These are phyloP conservation scores for Juglanconis sp. DNA, from an alignment of 2,329 filamentous ascomycete genomes.

Conservation along the genomic window DNA sequence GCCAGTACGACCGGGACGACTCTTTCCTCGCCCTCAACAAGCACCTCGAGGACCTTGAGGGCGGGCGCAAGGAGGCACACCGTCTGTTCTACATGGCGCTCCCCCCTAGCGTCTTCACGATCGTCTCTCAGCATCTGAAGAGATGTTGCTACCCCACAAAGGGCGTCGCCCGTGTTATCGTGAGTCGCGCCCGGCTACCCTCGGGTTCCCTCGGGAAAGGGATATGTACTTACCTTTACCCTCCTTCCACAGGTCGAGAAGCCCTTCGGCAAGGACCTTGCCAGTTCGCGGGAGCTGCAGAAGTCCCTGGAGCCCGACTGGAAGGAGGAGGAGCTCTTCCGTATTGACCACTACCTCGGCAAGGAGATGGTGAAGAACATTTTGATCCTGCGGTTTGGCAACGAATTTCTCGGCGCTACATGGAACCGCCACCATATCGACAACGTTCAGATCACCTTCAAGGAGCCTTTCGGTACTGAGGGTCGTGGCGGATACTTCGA, in stretches of 20 bases:
- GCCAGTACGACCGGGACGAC: slow-evolving; percentile 96
- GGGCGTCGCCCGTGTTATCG: slow-evolving; percentile 91
- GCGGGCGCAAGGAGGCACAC: slow-evolving; percentile 77
- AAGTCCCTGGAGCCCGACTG: slow-evolving; percentile 94
- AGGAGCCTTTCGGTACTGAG: slow-evolving; percentile 98
- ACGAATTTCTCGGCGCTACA: slow-evolving; percentile 96
- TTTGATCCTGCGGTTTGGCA: slow-evolving; percentile 93
- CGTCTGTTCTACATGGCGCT: slow-evolving; percentile 99
- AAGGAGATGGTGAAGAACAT: slow-evolving; percentile 99
- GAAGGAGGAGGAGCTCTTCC: slow-evolving; percentile 98
- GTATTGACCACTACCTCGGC: slow-evolving; percentile 98
- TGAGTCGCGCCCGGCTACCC: slow-evolving; percentile 42
- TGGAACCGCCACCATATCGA: slow-evolving; percentile 99
- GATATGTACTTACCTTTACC: slow-evolving; percentile 4
- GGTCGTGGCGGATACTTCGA: slow-evolving; percentile 98
- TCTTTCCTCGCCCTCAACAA: slow-evolving; percentile 83
- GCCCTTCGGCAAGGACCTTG: slow-evolving; percentile 96
- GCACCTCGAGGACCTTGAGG: slow-evolving; percentile 82
- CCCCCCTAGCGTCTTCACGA: slow-evolving; percentile 95
- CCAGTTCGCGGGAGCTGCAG: slow-evolving; percentile 90
- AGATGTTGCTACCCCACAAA: slow-evolving; percentile 91
- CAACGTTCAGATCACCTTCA: slow-evolving; percentile 98
- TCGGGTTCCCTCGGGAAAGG: neutral
- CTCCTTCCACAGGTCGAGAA: slow-evolving; percentile 77
- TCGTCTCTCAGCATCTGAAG: slow-evolving; percentile 96